These are phyloP conservation scores for Penicillium angulare DNA, from an alignment of 495 filamentous ascomycete species.

Conservation along the genomic window DNA sequence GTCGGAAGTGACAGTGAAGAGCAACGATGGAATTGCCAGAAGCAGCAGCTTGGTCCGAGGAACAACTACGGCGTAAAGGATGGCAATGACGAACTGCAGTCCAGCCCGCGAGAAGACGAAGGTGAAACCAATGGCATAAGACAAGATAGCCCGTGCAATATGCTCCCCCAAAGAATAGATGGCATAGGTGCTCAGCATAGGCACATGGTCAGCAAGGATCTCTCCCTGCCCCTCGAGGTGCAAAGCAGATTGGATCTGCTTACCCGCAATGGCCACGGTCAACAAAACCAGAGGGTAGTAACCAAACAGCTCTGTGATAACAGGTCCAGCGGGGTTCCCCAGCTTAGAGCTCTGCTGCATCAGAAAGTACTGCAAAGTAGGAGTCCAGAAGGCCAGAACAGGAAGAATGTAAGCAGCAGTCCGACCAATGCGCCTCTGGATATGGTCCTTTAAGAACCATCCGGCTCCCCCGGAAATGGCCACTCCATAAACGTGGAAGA, in stretches of 20 bases:
- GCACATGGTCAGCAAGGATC: slow-evolving; percentile 53
- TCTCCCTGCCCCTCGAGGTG: slow-evolving; percentile 57
- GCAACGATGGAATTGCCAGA: slow-evolving; percentile 62
- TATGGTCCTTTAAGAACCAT: slow-evolving; percentile 56
- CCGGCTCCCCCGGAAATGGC: slow-evolving; percentile 60
- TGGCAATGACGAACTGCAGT: slow-evolving; percentile 63
- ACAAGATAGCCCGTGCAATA: slow-evolving; percentile 46
- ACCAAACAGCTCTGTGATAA: slow-evolving; percentile 69
- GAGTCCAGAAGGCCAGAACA: slow-evolving; percentile 70
- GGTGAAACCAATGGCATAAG: slow-evolving; percentile 57
- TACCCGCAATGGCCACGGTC: slow-evolving; percentile 62
- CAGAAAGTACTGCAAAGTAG: slow-evolving; percentile 66
- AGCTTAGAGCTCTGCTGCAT: slow-evolving; percentile 60
- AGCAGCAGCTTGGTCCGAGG: slow-evolving; percentile 69
- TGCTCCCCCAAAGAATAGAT: slow-evolving; percentile 61
- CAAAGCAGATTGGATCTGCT: slow-evolving; percentile 54
- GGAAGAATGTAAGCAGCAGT: slow-evolving; percentile 54
- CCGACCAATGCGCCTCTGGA: slow-evolving; percentile 39
- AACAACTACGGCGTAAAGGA: slow-evolving; percentile 59
- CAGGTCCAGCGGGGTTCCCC: slow-evolving; percentile 67
- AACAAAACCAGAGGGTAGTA: slow-evolving; percentile 72
- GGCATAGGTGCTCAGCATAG: slow-evolving; percentile 60
- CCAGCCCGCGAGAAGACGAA: slow-evolving; percentile 67
- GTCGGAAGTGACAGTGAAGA: slow-evolving; percentile 70
- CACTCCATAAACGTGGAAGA: slow-evolving; percentile 67